phyloP scores from a whole-genome alignment of 495 filamentous ascomycete genomes.

The Penicillium mononematosum region DNA sequence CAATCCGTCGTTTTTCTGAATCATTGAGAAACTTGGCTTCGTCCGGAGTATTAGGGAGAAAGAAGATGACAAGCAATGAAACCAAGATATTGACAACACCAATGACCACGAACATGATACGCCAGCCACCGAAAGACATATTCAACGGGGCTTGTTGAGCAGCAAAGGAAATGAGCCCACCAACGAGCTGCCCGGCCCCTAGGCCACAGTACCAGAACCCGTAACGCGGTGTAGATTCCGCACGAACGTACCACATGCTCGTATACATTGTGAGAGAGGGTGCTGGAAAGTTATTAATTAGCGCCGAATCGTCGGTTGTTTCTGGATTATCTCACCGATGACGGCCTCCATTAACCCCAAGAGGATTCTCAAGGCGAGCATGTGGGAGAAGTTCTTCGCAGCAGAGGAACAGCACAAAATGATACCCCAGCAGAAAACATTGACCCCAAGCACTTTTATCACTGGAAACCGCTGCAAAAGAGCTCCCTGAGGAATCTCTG shows the following conservation, averaged over 20 bases:
- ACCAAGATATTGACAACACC: conserved; percentile 57
- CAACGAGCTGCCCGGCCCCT: conserved; percentile 62
- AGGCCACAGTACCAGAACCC: conserved; percentile 66
- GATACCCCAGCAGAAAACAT: conserved; percentile 58
- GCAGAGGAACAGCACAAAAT: conserved; percentile 57
- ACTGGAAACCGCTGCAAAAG: conserved; percentile 55
- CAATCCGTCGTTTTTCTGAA: conserved; percentile 42
- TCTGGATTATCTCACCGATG: conserved; percentile 35
- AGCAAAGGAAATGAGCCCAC: conserved; percentile 58
- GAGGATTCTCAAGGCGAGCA: conserved; percentile 54
- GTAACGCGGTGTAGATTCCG: conserved; percentile 61
- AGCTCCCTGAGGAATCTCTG: conserved; percentile 54
- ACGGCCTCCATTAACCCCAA: conserved; percentile 65
- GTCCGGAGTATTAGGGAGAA: conserved; percentile 52
- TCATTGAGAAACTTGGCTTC: conserved; percentile 54
- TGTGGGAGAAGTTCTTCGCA: conserved; percentile 46
- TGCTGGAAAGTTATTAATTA: conserved; percentile 6
- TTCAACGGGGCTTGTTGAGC: conserved; percentile 53
- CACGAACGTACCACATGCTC: conserved; percentile 61
- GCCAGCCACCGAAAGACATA: conserved; percentile 52
- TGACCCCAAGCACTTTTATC: conserved; percentile 55
- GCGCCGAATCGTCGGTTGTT: too few species aligned
- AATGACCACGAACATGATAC: conserved; percentile 62
- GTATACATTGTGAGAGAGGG: conserved; percentile 54
- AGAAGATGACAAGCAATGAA: conserved; percentile 48